A percentile compares a stretch with the other conserved stretches of the same genome.
phyloP scores from a whole-genome alignment of 352 stramenopile species.

The Pythium periplocum region DNA sequence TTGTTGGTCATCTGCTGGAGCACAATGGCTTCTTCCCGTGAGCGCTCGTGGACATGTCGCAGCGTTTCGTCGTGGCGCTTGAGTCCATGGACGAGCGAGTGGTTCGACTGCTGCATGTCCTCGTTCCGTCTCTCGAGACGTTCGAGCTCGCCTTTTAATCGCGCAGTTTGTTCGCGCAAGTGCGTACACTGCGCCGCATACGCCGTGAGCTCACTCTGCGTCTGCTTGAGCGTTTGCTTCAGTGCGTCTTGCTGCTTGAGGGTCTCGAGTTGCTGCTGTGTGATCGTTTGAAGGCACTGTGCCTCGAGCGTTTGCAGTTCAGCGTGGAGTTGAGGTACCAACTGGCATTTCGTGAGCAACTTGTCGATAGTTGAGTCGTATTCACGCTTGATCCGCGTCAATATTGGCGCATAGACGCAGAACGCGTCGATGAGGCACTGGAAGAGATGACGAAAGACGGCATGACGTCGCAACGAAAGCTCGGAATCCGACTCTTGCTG shows the following conservation, averaged over 20 bases:
- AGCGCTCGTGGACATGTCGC: conserved; percentile 50
- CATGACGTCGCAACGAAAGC: too few species aligned
- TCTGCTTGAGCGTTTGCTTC: conserved; percentile 44
- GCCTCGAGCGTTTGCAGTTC: conserved; percentile 55
- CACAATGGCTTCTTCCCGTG: conserved; percentile 39
- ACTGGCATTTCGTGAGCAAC: conserved; percentile 29
- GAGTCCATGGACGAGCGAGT: conserved; percentile 56
- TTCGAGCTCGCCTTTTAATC: conserved; percentile 23
- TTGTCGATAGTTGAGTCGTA: conserved; percentile 41
- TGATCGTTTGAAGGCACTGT: conserved; percentile 56
- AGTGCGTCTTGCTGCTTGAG: conserved; percentile 30
- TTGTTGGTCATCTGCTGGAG: conserved; percentile 49
- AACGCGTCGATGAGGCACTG: conserved; percentile 49
- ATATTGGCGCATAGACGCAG: conserved; percentile 55
- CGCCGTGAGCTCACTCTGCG: conserved; percentile 44
- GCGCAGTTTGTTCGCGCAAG: conserved; percentile 20
- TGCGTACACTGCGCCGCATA: conserved; percentile 41
- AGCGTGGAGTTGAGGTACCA: conserved; percentile 42
- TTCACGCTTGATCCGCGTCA: conserved; percentile 56
- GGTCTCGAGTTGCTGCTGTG: conserved; percentile 32
- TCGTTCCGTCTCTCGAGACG: conserved; percentile 25
- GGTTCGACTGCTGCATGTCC: conserved; percentile 45
- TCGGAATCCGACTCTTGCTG: background rate
- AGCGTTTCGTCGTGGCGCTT: conserved; percentile 71
- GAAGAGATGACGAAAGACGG: conserved; percentile 47